phyloP scores from a whole-genome alignment of 2,329 filamentous ascomycete genomes.

The Penicillium sp. region DNA sequence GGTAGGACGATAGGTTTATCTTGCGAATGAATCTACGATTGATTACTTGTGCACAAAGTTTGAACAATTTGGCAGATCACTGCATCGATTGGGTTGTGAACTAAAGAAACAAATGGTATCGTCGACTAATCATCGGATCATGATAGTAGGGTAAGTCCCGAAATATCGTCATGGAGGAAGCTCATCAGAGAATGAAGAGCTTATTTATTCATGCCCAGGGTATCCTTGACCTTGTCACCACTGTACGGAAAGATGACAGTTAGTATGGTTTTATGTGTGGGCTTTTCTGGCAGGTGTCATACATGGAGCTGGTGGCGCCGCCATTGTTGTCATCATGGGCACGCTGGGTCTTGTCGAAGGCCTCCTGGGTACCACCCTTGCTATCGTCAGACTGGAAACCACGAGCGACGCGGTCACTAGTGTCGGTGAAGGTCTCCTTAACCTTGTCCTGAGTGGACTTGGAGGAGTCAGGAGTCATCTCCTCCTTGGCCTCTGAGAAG shows the following conservation, averaged over 20 bases:
- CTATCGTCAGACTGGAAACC: constrained; percentile 52
- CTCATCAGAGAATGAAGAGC: neutral
- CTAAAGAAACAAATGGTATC: constrained; percentile 25
- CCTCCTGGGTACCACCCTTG: constrained; percentile 57
- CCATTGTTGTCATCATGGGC: constrained; percentile 45
- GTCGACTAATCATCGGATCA: constrained; percentile 22
- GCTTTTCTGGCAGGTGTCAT: constrained; percentile 13
- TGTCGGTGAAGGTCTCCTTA: constrained; percentile 58
- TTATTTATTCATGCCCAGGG: constrained; percentile 41
- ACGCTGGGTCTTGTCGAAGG: constrained; percentile 52
- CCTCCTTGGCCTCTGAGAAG: constrained; percentile 54
- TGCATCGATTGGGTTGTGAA: constrained; percentile 1
- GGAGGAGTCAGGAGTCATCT: constrained; percentile 57
- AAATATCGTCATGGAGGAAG: neutral
- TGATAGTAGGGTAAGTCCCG: constrained; percentile 12
- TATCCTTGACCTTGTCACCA: constrained; percentile 46
- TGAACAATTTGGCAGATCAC: neutral
- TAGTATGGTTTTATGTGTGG: neutral
- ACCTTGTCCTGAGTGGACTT: constrained; percentile 63
- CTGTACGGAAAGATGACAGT: constrained; percentile 20
- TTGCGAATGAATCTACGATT: neutral
- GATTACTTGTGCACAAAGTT: neutral
- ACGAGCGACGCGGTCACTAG: constrained; percentile 55
- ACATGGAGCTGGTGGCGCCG: constrained; percentile 42
- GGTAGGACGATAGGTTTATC: constrained; percentile 46